These are phyloP conservation scores for Fusarium equiseti DNA, from an alignment of 2,329 filamentous ascomycete species.

Conservation along the genomic window DNA sequence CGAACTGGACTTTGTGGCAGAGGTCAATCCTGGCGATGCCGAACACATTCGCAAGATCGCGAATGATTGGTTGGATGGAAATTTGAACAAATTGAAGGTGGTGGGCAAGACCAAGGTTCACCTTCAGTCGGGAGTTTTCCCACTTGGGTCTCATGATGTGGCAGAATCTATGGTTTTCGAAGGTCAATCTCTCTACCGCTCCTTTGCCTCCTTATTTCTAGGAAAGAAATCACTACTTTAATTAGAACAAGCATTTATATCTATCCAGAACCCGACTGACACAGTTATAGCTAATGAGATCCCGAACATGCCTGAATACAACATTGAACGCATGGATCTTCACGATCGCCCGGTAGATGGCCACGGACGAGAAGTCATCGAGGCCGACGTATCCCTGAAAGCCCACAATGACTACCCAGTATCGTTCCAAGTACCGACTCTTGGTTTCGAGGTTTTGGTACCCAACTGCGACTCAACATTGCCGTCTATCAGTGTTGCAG, in stretches of 20 bases:
- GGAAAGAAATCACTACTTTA: slow-evolving; percentile 66
- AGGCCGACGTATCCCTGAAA: slow-evolving; percentile 80
- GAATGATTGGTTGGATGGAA: slow-evolving; percentile 89
- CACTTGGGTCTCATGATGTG: slow-evolving; percentile 81
- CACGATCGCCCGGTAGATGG: slow-evolving; percentile 72
- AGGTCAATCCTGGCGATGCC: slow-evolving; percentile 80
- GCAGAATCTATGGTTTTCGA: slow-evolving; percentile 82
- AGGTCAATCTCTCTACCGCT: slow-evolving; percentile 80
- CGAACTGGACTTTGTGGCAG: slow-evolving; percentile 80
- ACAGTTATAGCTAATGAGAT: slow-evolving; percentile 71
- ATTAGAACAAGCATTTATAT: slow-evolving; percentile 41
- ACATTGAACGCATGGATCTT: slow-evolving; percentile 84
- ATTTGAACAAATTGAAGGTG: slow-evolving; percentile 76
- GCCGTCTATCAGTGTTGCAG: slow-evolving; percentile 81
- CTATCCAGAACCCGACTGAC: slow-evolving; percentile 48
- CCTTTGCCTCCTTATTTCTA: slow-evolving; percentile 71
- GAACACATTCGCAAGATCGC: slow-evolving; percentile 83
- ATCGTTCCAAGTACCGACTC: slow-evolving; percentile 78
- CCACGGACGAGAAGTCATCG: slow-evolving; percentile 73
- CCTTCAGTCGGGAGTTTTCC: slow-evolving; percentile 83
- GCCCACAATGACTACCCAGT: slow-evolving; percentile 84
- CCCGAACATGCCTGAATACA: slow-evolving; percentile 82
- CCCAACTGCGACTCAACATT: slow-evolving; percentile 81
- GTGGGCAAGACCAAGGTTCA: slow-evolving; percentile 79
- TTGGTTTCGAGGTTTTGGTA: slow-evolving; percentile 87